phyloP scores from a whole-genome alignment of 495 filamentous ascomycete species.

The Thermochaetoides thermophila region DNA sequence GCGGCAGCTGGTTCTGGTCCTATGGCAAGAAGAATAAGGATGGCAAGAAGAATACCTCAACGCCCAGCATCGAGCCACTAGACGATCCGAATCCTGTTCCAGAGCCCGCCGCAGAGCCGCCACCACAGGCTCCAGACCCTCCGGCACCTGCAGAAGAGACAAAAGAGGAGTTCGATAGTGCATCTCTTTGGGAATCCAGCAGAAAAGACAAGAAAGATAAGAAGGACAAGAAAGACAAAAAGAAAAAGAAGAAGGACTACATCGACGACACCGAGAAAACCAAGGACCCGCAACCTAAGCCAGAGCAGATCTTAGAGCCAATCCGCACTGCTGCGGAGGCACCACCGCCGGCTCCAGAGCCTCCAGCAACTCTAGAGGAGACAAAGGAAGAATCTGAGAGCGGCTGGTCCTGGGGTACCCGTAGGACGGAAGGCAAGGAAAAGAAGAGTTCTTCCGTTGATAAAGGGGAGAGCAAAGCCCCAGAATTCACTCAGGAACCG shows the following conservation, averaged over 20 bases:
- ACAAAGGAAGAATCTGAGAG: background rate
- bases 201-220: conserved; percentile 7
- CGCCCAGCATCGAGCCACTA: background rate
- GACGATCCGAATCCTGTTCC: conserved; percentile 7
- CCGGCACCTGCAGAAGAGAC: background rate
- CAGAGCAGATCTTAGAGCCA: no score
- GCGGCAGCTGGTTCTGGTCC: no score
- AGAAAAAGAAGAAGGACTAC: conserved; percentile 19
- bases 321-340: conserved; percentile 7
- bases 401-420: background rate
- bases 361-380: no score
- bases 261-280: background rate
- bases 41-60: background rate
- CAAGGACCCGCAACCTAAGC: conserved; percentile 7
- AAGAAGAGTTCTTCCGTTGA: no score
- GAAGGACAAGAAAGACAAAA: conserved; percentile 20
- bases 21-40: conserved; percentile 2
- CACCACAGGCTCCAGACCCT: conserved; percentile 9
- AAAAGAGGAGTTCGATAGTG: background rate
- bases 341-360: conserved; percentile 9
- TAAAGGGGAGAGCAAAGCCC: no score
- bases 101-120: conserved; percentile 6
- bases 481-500: no score
- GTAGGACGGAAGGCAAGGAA: no score
- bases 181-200: background rate